Base-by-base conservation (phyloP, 2,329 filamentous ascomycete genomes). In the Penicillium sclerotigenum region DNA sequence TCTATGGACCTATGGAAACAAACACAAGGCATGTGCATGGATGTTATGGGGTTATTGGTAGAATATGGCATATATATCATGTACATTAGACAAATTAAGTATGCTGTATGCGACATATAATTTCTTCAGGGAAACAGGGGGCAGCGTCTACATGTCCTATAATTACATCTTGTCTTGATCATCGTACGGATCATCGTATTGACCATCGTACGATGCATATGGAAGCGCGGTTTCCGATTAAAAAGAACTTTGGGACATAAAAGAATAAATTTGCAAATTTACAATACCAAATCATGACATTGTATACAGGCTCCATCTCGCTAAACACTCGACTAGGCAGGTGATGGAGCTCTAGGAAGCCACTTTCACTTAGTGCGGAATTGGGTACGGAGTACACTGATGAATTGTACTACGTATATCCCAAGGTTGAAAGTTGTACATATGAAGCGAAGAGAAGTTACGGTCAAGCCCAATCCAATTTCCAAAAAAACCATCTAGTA, bases 271-370 rank as follows among this genome's bases (percentile, higher is more conserved):
- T 43, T 45, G 10, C 28, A 20, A 3, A 16, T n/a, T 42, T 42
- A n/a, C 36, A 26, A 24, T 34, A 34, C 43, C 29, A 20, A 22
- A 3, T 33, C 28, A 33, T 37, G 29, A 49, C 36, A 48, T 43
- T 48, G 51, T 42, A 54, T 31, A 20, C 38, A 28, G 13, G 28
- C 45, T 26, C 45, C 52, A 49, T 54, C 29, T 54, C 52, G 46
- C 37, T 37, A 50, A 42, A 6, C 24, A 52, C 52, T 51, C 22
- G 33, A 47, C 42, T 53, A 53, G 51, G 51, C 51, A 53, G 50
- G 42, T 47, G 43, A 53, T 34, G 34, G 42, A 47, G 29, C 20
- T 20, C 20, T 24, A 10, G 16, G 22, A 37, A 49, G 47, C 47
- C 47, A 40, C 34, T 22, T 26, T 49, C 16, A 40, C 47, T 18